Evolutionary conservation across 2,329 filamentous ascomycete genomes (phyloP).

Genomic region (Tolypocladium sp.): DNA sequence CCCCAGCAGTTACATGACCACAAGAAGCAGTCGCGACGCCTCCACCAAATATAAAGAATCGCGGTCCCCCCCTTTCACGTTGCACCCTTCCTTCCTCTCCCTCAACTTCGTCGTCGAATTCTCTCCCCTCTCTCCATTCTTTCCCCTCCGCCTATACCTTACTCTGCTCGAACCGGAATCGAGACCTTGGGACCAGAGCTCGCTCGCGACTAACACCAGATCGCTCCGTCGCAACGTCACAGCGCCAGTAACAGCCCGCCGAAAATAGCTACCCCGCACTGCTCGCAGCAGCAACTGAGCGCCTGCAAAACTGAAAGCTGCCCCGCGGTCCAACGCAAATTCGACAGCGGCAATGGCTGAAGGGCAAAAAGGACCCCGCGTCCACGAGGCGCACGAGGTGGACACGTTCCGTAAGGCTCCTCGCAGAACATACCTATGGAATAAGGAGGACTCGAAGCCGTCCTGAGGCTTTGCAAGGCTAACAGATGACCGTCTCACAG

Average conservation of each 20-base stretch:
- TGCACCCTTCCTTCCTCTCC: neutral
- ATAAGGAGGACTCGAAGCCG: neutral
- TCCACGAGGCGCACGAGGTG: conserved; percentile 67
- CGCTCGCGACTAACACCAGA: neutral
- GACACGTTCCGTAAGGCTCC: conserved; percentile 57
- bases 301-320: neutral
- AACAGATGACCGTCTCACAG: conserved; percentile 24
- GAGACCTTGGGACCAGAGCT: neutral
- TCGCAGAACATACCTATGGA: neutral
- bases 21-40: conserved; percentile 2
- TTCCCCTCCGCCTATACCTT: neutral
- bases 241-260: neutral
- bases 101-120: conserved; percentile 1
- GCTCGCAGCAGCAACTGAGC: neutral
- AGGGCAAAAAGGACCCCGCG: conserved; percentile 39
- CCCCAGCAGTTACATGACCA: neutral
- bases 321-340: neutral
- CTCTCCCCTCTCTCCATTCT: neutral
- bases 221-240: neutral
- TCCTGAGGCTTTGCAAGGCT: neutral
- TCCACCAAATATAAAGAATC: conserved; percentile 7
- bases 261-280: conserved; percentile 6
- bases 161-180: neutral
- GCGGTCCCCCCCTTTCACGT: conserved; percentile 2
- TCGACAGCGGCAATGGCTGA: conserved; percentile 31